Conservation (phyloP, 495 filamentous ascomycete genomes). For the Penicillium goetzii region DNA sequence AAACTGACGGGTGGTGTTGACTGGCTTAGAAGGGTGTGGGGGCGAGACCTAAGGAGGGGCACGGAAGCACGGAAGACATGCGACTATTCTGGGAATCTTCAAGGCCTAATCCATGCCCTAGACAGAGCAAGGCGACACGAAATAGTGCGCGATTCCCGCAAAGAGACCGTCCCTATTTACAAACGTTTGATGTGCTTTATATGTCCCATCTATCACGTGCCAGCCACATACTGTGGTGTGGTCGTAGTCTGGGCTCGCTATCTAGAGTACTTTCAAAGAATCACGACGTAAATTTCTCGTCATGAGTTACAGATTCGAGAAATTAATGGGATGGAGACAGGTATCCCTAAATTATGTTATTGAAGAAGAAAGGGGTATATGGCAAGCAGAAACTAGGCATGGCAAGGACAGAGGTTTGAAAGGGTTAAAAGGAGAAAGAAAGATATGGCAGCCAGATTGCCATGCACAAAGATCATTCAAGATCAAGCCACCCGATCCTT, state of each 20-base stretch:
- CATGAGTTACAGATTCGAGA: not conserved
- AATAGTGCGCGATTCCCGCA: not conserved
- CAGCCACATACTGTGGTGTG: not conserved
- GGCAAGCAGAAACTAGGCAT: slow-evolving; percentile 28
- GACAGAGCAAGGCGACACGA: not conserved
- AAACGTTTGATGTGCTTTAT: not conserved
- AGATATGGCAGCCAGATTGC: slow-evolving; percentile 10
- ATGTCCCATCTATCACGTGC: not conserved
- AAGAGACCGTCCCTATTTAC: not conserved
- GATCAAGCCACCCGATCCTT: slow-evolving; percentile 44
- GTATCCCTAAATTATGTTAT: slow-evolving; percentile 25
- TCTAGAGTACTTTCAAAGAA: not conserved
- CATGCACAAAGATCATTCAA: slow-evolving; percentile 2
- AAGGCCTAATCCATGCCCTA: not conserved
- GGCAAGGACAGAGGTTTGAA: slow-evolving; percentile 18
- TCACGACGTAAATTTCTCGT: not conserved
- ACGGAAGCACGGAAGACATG: not conserved
- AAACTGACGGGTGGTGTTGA: not conserved
- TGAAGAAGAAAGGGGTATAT: slow-evolving; percentile 37
- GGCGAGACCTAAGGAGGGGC: not conserved
- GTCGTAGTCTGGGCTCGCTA: not conserved
- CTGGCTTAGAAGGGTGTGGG: not conserved
- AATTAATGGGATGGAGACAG: slow-evolving; percentile 6
- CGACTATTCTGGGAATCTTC: not conserved
- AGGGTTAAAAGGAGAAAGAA: not conserved